Evolutionary conservation across 352 stramenopile species (phyloP).

Genomic region (Elongisporangium anandrum): DNA sequence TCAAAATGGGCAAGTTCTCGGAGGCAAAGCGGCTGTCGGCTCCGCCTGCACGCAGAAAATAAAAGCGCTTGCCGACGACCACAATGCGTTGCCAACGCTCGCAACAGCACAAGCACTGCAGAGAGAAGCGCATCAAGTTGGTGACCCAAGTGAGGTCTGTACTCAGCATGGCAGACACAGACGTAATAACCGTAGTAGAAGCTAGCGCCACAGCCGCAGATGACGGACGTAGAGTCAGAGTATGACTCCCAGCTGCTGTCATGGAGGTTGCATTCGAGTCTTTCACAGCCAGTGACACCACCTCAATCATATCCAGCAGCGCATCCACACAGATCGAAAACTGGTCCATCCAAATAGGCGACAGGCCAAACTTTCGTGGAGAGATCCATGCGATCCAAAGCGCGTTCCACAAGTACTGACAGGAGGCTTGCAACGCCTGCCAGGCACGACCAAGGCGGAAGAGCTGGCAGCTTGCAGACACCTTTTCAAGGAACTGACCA

Average conservation of each 20-base stretch:
- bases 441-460: constrained; percentile 42
- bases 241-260: background rate
- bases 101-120: constrained; percentile 25
- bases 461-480: constrained; percentile 34
- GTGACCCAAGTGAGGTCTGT: constrained; percentile 50
- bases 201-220: constrained; percentile 8
- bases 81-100: constrained; percentile 57
- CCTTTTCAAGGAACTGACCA: constrained; percentile 28
- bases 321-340: constrained; percentile 30
- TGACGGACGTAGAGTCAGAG: background rate
- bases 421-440: constrained; percentile 47
- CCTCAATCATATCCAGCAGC: constrained; percentile 61
- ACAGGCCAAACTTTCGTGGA: constrained; percentile 22
- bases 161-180: constrained; percentile 24
- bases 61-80: constrained; percentile 44
- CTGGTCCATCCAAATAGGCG: constrained; percentile 9
- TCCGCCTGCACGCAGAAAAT: constrained; percentile 27
- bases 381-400: constrained; percentile 52
- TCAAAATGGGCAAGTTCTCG: constrained; percentile 43
- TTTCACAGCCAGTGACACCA: constrained; percentile 12
- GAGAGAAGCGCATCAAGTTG: constrained; percentile 30
- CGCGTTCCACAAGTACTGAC: constrained; percentile 52
- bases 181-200: constrained; percentile 31
- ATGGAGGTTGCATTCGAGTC: constrained; percentile 6
- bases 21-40: constrained; percentile 48